These are phyloP conservation scores for Akanthomyces lecanii DNA, from an alignment of 2,329 filamentous ascomycete species.

Conservation along the genomic window DNA sequence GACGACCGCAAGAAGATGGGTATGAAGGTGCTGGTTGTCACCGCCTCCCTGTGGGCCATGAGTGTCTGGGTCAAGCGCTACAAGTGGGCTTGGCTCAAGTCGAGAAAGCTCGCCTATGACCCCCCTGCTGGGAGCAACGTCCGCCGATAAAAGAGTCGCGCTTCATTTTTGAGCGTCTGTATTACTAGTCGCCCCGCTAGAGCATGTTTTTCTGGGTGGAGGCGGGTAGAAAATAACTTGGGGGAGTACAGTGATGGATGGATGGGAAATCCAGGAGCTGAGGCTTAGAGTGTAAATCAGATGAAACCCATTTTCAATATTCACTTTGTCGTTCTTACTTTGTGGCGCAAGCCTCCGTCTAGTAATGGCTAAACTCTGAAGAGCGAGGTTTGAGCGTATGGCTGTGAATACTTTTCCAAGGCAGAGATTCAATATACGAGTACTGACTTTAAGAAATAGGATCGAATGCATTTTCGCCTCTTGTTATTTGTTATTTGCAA, in stretches of 20 bases:
- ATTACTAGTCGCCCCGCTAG: slow-evolving; percentile 39
- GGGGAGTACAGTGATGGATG: slow-evolving; percentile 23
- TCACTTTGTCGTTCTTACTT: slow-evolving; percentile 20
- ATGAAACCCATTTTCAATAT: slow-evolving; percentile 41
- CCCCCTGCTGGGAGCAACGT: slow-evolving; percentile 58
- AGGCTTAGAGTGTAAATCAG: slow-evolving; percentile 49
- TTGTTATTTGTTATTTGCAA: background rate
- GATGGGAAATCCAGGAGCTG: slow-evolving; percentile 26
- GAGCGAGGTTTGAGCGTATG: no score
- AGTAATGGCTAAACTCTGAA: background rate
- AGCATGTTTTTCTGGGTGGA: slow-evolving; percentile 41
- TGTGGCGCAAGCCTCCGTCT: background rate
- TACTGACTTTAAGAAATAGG: no score
- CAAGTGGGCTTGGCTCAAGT: slow-evolving; percentile 97
- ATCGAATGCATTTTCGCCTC: background rate
- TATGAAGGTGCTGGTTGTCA: slow-evolving; percentile 86
- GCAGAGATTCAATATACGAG: no score
- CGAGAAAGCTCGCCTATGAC: slow-evolving; percentile 86
- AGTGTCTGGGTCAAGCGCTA: slow-evolving; percentile 99
- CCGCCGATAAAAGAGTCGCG: slow-evolving; percentile 40
- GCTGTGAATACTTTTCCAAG: no score
- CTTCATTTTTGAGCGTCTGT: slow-evolving; percentile 25
- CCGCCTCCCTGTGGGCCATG: slow-evolving; percentile 73
- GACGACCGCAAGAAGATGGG: slow-evolving; percentile 99
- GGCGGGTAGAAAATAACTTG: slow-evolving; percentile 36